Evolutionary conservation across 768 basidiomycete genomes (phyloP).

Genomic region (Russula sp.): DNA sequence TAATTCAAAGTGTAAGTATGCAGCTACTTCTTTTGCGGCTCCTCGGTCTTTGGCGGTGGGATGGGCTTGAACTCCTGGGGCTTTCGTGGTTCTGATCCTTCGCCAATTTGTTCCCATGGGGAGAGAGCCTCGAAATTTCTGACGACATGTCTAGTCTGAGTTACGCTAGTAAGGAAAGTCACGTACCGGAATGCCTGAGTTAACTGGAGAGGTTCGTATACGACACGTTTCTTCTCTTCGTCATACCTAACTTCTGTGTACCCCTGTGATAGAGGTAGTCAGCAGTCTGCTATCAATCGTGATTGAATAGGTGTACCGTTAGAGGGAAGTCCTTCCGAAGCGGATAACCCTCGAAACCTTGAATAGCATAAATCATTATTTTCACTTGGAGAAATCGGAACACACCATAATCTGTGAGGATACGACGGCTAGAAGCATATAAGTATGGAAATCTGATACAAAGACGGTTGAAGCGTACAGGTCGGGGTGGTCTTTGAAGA

Average conservation of each 20-base stretch:
- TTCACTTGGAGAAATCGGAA: constrained; percentile 5
- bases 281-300: neutral
- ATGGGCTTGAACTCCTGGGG: constrained; percentile 73
- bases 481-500: constrained; percentile 95
- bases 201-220: constrained; percentile 95
- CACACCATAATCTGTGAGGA: constrained; percentile 94
- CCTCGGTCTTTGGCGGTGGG: constrained; percentile 66
- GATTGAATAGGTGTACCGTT: constrained; percentile 49
- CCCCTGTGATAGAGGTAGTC: constrained; percentile 47
- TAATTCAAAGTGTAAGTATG: constrained; percentile 10
- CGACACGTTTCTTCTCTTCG: constrained; percentile 94
- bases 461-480: constrained; percentile 48
- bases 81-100: constrained; percentile 44
- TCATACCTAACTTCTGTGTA: constrained; percentile 98
- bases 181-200: constrained; percentile 94
- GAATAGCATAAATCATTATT: constrained; percentile 9
- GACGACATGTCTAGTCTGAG: constrained; percentile 8
- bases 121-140: constrained; percentile 92
- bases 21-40: constrained; percentile 68
- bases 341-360: constrained; percentile 95
- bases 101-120: constrained; percentile 94
- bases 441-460: constrained; percentile 18
- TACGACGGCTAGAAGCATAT: constrained; percentile 61
- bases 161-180: neutral
- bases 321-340: constrained; percentile 97